A percentile compares a stretch with the other conserved stretches of the same genome.
phyloP scores from a whole-genome alignment of 768 basidiomycete species.

The Phanerochaete carnosa region DNA sequence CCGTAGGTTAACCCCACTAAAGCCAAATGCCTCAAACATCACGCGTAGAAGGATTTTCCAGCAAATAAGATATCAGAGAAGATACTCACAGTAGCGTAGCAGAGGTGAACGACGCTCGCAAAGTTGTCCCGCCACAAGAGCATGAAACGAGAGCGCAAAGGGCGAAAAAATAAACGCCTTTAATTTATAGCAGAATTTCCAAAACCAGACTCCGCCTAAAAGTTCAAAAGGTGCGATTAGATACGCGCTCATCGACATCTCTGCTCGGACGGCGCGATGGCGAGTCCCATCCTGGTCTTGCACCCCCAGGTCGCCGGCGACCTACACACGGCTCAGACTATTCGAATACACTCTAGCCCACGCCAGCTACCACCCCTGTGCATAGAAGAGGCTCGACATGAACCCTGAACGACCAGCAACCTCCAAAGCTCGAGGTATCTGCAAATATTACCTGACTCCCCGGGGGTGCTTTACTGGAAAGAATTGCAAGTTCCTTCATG shows the following conservation, averaged over 20 bases:
- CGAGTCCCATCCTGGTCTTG: background rate
- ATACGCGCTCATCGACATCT: background rate
- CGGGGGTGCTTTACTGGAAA: slow-evolving; percentile 70
- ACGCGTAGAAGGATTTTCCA: slow-evolving; percentile 27
- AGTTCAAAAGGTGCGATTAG: background rate
- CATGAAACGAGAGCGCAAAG: background rate
- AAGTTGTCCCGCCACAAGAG: too few relatives aligned
- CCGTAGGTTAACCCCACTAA: slow-evolving; percentile 68
- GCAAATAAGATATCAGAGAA: background rate
- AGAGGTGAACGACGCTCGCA: background rate
- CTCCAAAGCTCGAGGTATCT: slow-evolving; percentile 68
- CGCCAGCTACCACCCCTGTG: background rate
- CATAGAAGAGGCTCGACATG: background rate
- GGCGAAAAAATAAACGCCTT: background rate
- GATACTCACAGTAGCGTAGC: background rate
- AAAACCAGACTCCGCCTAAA: background rate
- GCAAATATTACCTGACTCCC: slow-evolving; percentile 58
- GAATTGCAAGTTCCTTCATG: slow-evolving; percentile 77
- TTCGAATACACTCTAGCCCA: background rate
- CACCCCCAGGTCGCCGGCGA: background rate
- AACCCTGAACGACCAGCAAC: slow-evolving; percentile 51
- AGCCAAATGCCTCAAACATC: slow-evolving; percentile 97
- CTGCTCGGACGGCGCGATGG: background rate
- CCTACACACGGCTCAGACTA: background rate
- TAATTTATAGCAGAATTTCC: background rate